phyloP scores from a whole-genome alignment of 805 yeast species.

The Sungouiella thailandica region DNA sequence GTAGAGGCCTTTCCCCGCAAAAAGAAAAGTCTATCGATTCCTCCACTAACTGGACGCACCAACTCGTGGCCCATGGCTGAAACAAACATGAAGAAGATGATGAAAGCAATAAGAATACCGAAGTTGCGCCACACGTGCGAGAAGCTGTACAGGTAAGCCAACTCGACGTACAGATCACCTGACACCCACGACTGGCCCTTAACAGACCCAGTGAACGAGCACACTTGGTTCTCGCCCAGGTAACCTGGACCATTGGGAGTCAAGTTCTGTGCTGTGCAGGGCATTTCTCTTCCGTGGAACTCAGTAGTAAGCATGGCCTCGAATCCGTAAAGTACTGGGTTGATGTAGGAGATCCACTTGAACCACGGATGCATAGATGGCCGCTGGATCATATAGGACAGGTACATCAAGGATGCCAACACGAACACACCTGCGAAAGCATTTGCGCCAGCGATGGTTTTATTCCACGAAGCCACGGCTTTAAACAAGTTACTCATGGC shows the following conservation, averaged over 20 bases:
- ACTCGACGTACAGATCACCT: constrained; percentile 31
- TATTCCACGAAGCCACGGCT: constrained; percentile 48
- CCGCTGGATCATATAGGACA: constrained; percentile 27
- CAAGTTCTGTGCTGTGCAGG: constrained; percentile 18
- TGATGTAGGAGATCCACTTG: constrained; percentile 36
- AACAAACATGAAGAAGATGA: constrained; percentile 11
- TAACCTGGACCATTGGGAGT: constrained; percentile 25
- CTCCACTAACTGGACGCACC: constrained; percentile 27
- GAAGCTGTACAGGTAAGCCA: constrained; percentile 30
- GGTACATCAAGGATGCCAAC: constrained; percentile 26
- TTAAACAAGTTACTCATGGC: constrained; percentile 52
- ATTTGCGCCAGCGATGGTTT: constrained; percentile 52
- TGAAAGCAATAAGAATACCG: constrained; percentile 39
- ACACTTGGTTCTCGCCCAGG: constrained; percentile 9
- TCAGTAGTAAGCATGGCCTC: constrained; percentile 27
- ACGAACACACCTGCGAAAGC: constrained; percentile 48
- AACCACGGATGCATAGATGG: constrained; percentile 34
- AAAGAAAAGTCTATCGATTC: constrained; percentile 28
- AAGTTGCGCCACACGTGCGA: constrained; percentile 45
- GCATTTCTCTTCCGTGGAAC: constrained; percentile 26
- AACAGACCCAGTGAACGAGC: constrained; percentile 12
- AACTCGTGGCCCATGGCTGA: constrained; percentile 24
- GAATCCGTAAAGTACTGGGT: constrained; percentile 26
- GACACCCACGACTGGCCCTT: constrained; percentile 13
- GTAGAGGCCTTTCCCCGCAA: constrained; percentile 22